A percentile compares a stretch with the other conserved stretches of the same genome.
Evolutionary conservation across 306 rosid genomes (phyloP).

Genomic region (Mucuna pruriens): DNA sequence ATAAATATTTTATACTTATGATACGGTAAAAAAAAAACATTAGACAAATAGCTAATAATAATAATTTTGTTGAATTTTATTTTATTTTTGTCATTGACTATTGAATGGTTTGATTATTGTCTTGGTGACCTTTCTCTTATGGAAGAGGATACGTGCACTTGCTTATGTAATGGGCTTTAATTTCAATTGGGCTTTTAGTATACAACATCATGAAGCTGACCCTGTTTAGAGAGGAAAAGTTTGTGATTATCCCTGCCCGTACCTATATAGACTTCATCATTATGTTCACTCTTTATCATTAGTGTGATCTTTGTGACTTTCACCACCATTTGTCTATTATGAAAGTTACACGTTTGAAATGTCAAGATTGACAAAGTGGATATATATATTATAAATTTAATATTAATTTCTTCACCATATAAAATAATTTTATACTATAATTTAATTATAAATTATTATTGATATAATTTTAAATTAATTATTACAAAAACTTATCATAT

Average conservation of each 20-base stretch:
- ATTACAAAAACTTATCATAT: too few relatives aligned
- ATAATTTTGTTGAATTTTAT: too few relatives aligned
- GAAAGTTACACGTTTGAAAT: conserved; percentile 5
- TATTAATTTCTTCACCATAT: too few relatives aligned
- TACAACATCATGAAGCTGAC: background rate
- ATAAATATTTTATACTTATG: too few relatives aligned
- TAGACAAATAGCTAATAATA: too few relatives aligned
- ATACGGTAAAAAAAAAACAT: too few relatives aligned
- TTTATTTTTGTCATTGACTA: background rate
- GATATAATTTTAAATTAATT: too few relatives aligned
- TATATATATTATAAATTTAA: too few relatives aligned
- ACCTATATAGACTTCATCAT: background rate
- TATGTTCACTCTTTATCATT: background rate
- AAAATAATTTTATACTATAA: too few relatives aligned
- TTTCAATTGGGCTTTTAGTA: background rate
- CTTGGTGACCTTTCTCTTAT: background rate
- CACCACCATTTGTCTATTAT: background rate
- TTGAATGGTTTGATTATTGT: background rate
- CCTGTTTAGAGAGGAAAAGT: background rate
- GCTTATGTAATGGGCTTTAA: background rate
- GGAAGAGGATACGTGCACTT: background rate
- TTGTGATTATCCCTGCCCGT: background rate
- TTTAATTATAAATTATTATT: too few relatives aligned
- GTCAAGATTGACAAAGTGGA: conserved; percentile 30
- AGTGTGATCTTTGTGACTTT: background rate